Base-by-base conservation (phyloP, 768 basidiomycete genomes). In the Boletus subparvulus region DNA sequence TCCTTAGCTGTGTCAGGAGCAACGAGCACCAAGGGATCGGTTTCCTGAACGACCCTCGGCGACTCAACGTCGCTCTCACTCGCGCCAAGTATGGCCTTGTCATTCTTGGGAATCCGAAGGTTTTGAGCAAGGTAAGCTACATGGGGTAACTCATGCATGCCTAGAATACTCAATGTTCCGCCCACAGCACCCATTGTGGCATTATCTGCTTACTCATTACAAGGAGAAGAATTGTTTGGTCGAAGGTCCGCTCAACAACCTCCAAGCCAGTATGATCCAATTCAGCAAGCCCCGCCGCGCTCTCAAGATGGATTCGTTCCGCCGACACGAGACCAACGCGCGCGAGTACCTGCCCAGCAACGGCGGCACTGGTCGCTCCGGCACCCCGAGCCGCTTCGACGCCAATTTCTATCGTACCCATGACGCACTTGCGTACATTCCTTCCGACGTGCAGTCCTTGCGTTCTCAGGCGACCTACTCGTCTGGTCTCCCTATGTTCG, bases 11-110 rank as follows among this genome's bases (percentile, higher is more conserved):
- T 68, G 97, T 99, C 17, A 79, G 97, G 71, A 96, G 94, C 75
- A 99, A 99, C 72, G 97, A 99, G 69, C 97, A 99, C 70, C 97
- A 98, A 71, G 97, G 97, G 36, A 99, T 99, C 57, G 97, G 97
- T 45, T 99, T 99, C 82, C 82, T 99, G 77, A 98, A 96, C 65
- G 97, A 99, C 71, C 97, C 97, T 8, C 79, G 97, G 61, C 86
- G 97, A 52, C 74, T 99, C 65, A 99, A 99, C 66, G 97, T 99
- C 47, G 97, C 97, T 26, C 81, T 99, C 43, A 98, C 97, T 2
- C 83, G 97, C 60, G 96, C 97, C 40, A 98, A 98, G 73, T 99
- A 98, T 69, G 97, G 97, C 3, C 89, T 96, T 10, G 97, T 99
- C 48, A 98, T 99, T 65, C 80, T 99, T n/a, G 97, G 97, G n/a